Conservation (phyloP, 257 asterid species). For the Nicotiana tomentosiformis region DNA sequence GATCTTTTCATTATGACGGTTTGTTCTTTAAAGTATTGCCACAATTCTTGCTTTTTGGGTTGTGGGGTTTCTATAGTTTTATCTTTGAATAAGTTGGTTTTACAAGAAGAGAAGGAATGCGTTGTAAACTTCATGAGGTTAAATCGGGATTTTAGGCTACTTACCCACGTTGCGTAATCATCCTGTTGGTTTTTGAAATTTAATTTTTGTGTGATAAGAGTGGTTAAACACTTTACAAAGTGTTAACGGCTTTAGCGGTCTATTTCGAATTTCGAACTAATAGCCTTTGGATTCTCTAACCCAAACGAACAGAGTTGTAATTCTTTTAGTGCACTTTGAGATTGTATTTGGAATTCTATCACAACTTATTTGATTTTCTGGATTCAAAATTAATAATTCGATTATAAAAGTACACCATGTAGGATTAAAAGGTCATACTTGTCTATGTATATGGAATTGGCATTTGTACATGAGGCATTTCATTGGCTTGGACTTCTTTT, state of each 20-base stretch:
- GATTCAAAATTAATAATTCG: too few species aligned
- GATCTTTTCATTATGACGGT: conserved; percentile 26
- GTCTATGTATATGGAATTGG: too few species aligned
- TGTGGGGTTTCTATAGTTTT: conserved; percentile 4
- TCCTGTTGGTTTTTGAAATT: neutral
- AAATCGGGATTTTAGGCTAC: neutral
- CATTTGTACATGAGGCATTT: too few species aligned
- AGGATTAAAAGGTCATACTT: too few species aligned
- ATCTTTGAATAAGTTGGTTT: neutral
- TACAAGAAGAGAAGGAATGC: neutral
- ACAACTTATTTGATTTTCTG: too few species aligned
- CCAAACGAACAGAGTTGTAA: too few species aligned
- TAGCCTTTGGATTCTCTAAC: too few species aligned
- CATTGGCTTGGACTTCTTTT: too few species aligned
- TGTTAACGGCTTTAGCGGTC: neutral
- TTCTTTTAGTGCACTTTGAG: too few species aligned
- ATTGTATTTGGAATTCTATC: too few species aligned
- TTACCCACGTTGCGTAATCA: neutral
- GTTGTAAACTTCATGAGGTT: neutral
- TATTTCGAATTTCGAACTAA: too few species aligned
- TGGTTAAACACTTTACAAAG: conserved; percentile 8
- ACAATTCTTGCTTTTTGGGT: neutral
- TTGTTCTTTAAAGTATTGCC: neutral
- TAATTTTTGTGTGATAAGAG: neutral
- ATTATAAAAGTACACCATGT: too few species aligned